Percentiles rank a stretch among this genome's conserved stretches.
phyloP scores from a whole-genome alignment of 2,329 filamentous ascomycete species.

The Fusarium aywerte region DNA sequence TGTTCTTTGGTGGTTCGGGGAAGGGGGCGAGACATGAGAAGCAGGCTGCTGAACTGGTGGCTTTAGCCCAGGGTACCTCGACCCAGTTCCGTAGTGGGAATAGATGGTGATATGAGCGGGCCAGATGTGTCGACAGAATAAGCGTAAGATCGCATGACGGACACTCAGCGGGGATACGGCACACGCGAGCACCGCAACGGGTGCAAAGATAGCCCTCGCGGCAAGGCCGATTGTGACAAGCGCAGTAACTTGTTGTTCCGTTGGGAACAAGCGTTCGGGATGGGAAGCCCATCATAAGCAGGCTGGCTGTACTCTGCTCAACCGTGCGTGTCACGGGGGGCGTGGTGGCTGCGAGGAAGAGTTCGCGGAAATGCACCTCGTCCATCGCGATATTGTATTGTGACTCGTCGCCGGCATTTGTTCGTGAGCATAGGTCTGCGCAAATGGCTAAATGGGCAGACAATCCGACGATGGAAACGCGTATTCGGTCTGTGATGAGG shows the following conservation, averaged over 20 bases:
- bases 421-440: conserved; percentile 85
- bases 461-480: conserved; percentile 88
- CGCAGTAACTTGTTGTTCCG: conserved; percentile 78
- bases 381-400: conserved; percentile 88
- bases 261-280: conserved; percentile 80
- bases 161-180: conserved; percentile 88
- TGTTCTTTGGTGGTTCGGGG: conserved; percentile 58
- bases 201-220: conserved; percentile 92
- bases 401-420: conserved; percentile 81
- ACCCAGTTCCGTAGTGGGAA: conserved; percentile 92
- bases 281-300: conserved; percentile 99
- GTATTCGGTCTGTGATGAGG: conserved; percentile 84
- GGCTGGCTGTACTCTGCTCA: conserved; percentile 67
- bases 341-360: conserved; percentile 89
- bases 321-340: conserved; percentile 82
- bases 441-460: conserved; percentile 94
- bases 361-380: conserved; percentile 79
- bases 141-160: conserved; percentile 91
- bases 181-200: conserved; percentile 88
- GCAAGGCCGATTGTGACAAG: conserved; percentile 86
- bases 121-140: conserved; percentile 92
- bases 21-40: conserved; percentile 82
- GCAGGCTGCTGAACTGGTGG: conserved; percentile 71
- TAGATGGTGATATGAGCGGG: conserved; percentile 91
- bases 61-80: conserved; percentile 85